Evolutionary conservation across 345 rosid genomes (phyloP), one percentile per base, ranked within the genome.

Genomic region (Syzygium oleosum): DNA sequence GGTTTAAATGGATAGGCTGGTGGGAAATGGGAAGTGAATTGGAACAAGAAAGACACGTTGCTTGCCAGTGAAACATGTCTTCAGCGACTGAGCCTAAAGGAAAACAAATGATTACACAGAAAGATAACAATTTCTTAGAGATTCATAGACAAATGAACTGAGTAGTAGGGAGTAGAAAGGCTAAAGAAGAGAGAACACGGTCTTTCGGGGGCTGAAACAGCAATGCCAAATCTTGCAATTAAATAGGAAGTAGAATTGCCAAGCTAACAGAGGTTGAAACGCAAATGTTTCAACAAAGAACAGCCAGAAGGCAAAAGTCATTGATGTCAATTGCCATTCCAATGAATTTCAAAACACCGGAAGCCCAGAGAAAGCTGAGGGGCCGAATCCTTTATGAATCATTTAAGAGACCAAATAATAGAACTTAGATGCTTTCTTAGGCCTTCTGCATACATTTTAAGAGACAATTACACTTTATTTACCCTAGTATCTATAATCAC

Each of bases 21-120:
- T 89, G 92, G 95, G 88, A 93, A 93, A 6, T 27, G 31, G 31
- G 65, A 27, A 59, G 88, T 92, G 94, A 85, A 93, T 91, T 31
- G 95, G 92, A 9, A 93, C 93, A 87, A 92, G 93, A 88, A 92
- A 93, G 68, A 91, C 95, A 25, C 92, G 94, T 93, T 84, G 93
- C 95, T 92, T 93, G 93, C 94, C 93, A 92, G 63, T 88, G 93
- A 53, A 93, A 93, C 93, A 93, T 91, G 86, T 91, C 94, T 85
- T 91, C 92, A 56, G 93, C 94, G 77, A 91, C 94, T 9, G 95
- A 93, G 79, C 94, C 95, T 91, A 84, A 34, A 86, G 55, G 61
- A 56, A 80, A 85, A 85, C 87, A 87, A 49, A 84, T 22, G 27
- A 59, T 86, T 34, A 19, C 15, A 73, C 31, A 86, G 87, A 85